Conservation (phyloP, 805 yeast genomes). For the Zygoascus bituminiphila region DNA sequence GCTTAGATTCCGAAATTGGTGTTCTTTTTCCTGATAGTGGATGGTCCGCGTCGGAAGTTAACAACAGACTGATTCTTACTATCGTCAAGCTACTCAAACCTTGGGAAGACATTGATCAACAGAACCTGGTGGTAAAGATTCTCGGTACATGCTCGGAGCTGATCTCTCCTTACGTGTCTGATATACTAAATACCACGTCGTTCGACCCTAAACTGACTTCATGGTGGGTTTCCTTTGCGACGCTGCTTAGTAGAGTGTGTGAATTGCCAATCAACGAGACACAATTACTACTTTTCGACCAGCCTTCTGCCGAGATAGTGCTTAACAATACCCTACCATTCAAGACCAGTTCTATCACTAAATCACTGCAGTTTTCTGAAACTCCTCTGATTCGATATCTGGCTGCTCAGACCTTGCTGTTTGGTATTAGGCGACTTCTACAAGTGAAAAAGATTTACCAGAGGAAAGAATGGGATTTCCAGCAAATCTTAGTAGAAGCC, state of each 20-base stretch:
- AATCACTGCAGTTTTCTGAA: conserved; percentile 44
- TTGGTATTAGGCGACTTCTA: conserved; percentile 47
- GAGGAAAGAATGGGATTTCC: conserved; percentile 36
- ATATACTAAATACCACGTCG: conserved; percentile 25
- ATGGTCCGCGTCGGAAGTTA: conserved; percentile 32
- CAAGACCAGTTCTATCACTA: conserved; percentile 39
- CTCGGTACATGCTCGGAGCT: conserved; percentile 57
- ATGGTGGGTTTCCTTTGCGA: conserved; percentile 73
- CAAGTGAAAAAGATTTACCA: conserved; percentile 32
- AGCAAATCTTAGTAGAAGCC: conserved; percentile 29
- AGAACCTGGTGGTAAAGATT: conserved; percentile 44
- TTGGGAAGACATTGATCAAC: conserved; percentile 64
- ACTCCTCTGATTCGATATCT: conserved; percentile 51
- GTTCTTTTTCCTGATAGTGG: conserved; percentile 26
- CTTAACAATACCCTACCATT: conserved; percentile 53
- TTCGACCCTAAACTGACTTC: conserved; percentile 75
- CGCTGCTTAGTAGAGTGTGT: conserved; percentile 53
- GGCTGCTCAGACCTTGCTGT: conserved; percentile 50
- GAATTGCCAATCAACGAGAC: conserved; percentile 43
- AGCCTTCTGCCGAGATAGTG: conserved; percentile 34
- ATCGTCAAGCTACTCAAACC: conserved; percentile 64
- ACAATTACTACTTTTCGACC: conserved; percentile 9
- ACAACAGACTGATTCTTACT: conserved; percentile 60
- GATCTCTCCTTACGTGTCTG: conserved; percentile 50
- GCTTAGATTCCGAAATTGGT: conserved; percentile 36